phyloP scores from a whole-genome alignment of 2,329 filamentous ascomycete genomes.

The Beauveria scarabaeidicola region DNA sequence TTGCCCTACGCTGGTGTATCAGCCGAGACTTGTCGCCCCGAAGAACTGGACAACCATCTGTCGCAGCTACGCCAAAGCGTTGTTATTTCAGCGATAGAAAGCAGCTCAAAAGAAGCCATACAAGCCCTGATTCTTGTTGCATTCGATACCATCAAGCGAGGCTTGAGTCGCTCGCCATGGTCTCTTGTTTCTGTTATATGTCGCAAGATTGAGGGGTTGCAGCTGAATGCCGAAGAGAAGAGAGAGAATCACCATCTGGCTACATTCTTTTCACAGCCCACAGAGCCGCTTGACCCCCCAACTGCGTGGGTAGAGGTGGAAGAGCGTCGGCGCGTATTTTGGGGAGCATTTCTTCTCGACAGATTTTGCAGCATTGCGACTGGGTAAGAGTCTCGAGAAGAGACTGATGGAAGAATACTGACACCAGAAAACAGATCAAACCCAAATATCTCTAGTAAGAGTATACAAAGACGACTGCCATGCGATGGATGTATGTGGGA shows the following conservation, averaged over 20 bases:
- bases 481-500: constrained; percentile 32
- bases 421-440: constrained; percentile 26
- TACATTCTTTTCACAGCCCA: not conserved
- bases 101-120: constrained; percentile 10
- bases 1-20: not conserved
- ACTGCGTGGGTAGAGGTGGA: constrained; percentile 29
- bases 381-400: constrained; percentile 24
- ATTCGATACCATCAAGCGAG: constrained; percentile 13
- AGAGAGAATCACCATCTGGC: not conserved
- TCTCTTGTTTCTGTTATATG: constrained; percentile 9
- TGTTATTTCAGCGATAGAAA: constrained; percentile 4
- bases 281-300: not conserved
- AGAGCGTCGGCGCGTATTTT: constrained; percentile 31
- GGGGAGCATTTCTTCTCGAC: constrained; percentile 33
- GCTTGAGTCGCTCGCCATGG: constrained; percentile 9
- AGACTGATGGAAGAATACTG: constrained; percentile 11
- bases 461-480: constrained; percentile 25
- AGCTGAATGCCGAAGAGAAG: constrained; percentile 6
- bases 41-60: not conserved
- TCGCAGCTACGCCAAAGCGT: constrained; percentile 1
- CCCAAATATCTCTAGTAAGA: constrained; percentile 5
- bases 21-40: not conserved
- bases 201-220: constrained; percentile 11
- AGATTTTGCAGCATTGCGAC: constrained; percentile 32
- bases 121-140: constrained; percentile 10